These are phyloP conservation scores for Teratosphaeria gauchensis DNA, from an alignment of 2,329 filamentous ascomycete species.

Conservation along the genomic window DNA sequence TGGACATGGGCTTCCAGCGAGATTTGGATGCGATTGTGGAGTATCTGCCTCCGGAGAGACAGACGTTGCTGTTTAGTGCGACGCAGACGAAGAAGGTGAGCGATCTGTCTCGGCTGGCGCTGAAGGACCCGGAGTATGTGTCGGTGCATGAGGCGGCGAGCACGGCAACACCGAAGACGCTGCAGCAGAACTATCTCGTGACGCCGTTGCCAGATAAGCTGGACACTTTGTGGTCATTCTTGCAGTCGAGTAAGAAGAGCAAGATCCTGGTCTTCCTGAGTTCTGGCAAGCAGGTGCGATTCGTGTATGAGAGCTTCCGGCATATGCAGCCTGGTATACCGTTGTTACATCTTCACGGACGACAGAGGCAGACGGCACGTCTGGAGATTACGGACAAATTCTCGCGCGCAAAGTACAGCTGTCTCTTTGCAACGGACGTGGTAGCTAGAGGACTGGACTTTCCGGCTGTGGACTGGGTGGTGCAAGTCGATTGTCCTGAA, in stretches of 20 bases:
- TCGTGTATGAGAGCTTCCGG: constrained; percentile 86
- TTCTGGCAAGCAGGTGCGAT: constrained; percentile 91
- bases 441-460: constrained; percentile 92
- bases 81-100: constrained; percentile 93
- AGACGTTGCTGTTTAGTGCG: constrained; percentile 91
- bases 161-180: constrained; percentile 67
- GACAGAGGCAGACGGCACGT: constrained; percentile 83
- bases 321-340: constrained; percentile 92
- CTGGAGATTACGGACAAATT: constrained; percentile 83
- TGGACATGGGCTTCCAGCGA: constrained; percentile 93
- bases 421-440: constrained; percentile 91
- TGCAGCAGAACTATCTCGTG: constrained; percentile 86
- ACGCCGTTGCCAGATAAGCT: constrained; percentile 81
- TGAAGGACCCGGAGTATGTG: constrained; percentile 89
- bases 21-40: constrained; percentile 89
- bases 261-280: constrained; percentile 96
- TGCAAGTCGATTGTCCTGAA: constrained; percentile 96
- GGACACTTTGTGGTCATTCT: constrained; percentile 85
- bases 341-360: constrained; percentile 82
- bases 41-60: constrained; percentile 73
- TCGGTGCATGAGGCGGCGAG: constrained; percentile 78
- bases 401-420: constrained; percentile 68
- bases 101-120: constrained; percentile 77
- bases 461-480: constrained; percentile 93
- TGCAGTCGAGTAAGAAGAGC: constrained; percentile 79